Evolutionary conservation across 2,329 filamentous ascomycete species (phyloP), one percentile per base, ranked within the genome.

Genomic region (Aspergillus sojae): DNA sequence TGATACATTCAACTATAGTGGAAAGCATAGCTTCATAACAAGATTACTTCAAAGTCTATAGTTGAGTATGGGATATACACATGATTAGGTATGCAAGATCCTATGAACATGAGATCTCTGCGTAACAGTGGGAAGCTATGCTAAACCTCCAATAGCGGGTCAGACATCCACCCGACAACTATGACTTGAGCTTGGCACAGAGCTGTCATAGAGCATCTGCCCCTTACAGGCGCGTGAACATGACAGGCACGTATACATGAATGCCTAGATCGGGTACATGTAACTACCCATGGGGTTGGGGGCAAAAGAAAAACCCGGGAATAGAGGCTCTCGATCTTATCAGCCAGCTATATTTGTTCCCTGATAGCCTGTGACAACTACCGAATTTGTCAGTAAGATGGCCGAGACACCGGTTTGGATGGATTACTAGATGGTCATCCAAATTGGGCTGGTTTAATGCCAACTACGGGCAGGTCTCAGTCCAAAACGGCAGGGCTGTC

Each of bases 401-500:
- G 28, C 28, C 46, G 30, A 50, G 46, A 19, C 14, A 50, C 26
- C 2, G 14, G 46, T 28, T 30, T 50, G 46, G 46, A 28, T 50
- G 46, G 46, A 28, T 30, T 30, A 50, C 46, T 28, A 52, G 19
- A 30, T 52, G 28, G 19, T n/a, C 48, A 30, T 19, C 26, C 10
- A 9, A 14, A 26, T 55, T 39, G 34, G 34, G 32, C 32, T 26
- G 23, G 26, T 23, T 39, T 11, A 39, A 55, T 55, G n/a, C n/a
- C 11, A 55, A 12, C 32, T 28, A 16, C 34, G 3, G 11, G 9
- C 36, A 23, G 19, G 52, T 54, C 52, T 54, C 52, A 54, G 9
- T 54, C 10, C n/a, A 19, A 55, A 55, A 55, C 52, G 32, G 16
- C 52, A 55, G 52, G 52, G 52, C 52, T 55, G 52, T 39, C 52